Conservation (phyloP, 345 rosid genomes). For the Eucalyptus lansdowneana region DNA sequence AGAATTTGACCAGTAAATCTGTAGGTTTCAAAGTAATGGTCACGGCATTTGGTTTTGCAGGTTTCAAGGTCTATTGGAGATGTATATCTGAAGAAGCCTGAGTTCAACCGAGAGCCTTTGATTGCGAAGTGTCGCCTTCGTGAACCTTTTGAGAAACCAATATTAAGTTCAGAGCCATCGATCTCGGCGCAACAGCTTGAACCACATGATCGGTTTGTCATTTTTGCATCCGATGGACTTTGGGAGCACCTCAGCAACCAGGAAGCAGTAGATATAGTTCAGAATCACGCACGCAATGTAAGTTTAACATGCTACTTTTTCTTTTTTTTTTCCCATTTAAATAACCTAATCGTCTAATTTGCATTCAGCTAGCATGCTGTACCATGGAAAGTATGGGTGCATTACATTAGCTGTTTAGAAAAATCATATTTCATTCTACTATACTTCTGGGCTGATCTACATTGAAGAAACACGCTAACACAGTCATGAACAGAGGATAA, state of each 20-base stretch:
- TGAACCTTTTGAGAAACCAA: slow-evolving; percentile 25
- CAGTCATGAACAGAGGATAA: neutral
- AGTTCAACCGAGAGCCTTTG: slow-evolving; percentile 36
- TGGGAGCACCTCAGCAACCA: slow-evolving; percentile 50
- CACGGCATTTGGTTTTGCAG: neutral
- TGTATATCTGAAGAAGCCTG: slow-evolving; percentile 31
- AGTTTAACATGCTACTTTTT: neutral
- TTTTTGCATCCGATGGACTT: slow-evolving; percentile 43
- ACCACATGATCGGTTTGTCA: slow-evolving; percentile 29
- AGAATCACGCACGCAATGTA: slow-evolving; percentile 22
- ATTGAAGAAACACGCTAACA: neutral
- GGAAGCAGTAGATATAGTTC: slow-evolving; percentile 38
- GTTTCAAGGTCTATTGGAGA: slow-evolving; percentile 38
- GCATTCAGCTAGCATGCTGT: neutral
- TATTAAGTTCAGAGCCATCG: slow-evolving; percentile 37
- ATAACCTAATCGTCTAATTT: neutral
- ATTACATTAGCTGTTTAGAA: neutral
- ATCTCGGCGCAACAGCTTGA: slow-evolving; percentile 17
- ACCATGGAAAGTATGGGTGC: neutral
- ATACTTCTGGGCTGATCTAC: neutral
- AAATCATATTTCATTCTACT: neutral
- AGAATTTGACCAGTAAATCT: neutral
- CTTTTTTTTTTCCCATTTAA: neutral
- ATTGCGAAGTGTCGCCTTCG: slow-evolving; percentile 20
- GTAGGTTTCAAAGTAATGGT: neutral